Evolutionary conservation across 495 filamentous ascomycete species (phyloP), one percentile per base, ranked within the genome.

Genomic region (Penicillium cosmopolitanum): DNA sequence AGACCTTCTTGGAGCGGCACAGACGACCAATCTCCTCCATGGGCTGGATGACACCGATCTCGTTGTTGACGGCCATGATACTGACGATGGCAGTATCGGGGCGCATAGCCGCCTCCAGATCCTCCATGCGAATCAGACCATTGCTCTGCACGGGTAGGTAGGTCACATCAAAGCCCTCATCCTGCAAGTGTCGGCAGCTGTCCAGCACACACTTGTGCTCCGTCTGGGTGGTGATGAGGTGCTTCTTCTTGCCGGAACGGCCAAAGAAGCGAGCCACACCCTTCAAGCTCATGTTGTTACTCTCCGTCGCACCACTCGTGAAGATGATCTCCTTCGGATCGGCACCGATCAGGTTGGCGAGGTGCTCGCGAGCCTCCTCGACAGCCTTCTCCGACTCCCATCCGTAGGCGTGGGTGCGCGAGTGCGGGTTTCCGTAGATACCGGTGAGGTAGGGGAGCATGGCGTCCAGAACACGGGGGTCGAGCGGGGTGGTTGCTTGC

Each of bases 221-320:
- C 0, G 96, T 98, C 79, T 98, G 96, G 44, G 84, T 89, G 25
- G 95, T 98, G 74, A 98, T 91, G 67, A 98, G 91, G 74, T 98
- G 95, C 77, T 92, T 97, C 87, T 97, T 98, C 85, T 96, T 97
- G 55, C 91, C 93, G 1, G 87, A 89, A 51, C 90, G 82, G 54
- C 90, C 90, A 73, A 97, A 97, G 76, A 98, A 98, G 25, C 93
- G 80, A 10, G 95, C 94, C 23, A 98, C 95, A 55, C 95, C 95
- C 77, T 98, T 98, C 80, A 98, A 89, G 70, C 90, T 96, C 95
- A 98, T 98, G 67, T 98, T 98, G 79, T 98, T 98, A 70, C 92
- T 96, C 80, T 98, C 95, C 1, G 95, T 98, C 18, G 95, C 95
- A 56, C 95, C 95, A 63, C 92, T 97, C 7, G 95, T 98, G 76